A percentile compares a stretch with the other conserved stretches of the same genome.
Evolutionary conservation across 2,329 filamentous ascomycete genomes (phyloP).

Genomic region (Dothidotthia symphoricarpi): DNA sequence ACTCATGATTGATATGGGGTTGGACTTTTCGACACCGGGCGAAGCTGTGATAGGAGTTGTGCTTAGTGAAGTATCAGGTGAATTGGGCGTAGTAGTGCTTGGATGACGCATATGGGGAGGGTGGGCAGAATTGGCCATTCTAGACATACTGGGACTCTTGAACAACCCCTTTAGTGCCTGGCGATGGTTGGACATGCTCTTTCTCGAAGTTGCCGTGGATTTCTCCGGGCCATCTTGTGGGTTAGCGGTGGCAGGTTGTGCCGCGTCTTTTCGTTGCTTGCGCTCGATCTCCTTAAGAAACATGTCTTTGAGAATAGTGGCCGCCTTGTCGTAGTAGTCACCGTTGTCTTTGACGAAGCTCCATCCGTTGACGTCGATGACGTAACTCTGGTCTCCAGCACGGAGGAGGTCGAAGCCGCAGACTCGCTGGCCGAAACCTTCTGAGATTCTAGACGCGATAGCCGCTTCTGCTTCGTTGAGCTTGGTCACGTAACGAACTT

Average conservation of each 20-base stretch:
- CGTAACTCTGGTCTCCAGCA: slow-evolving; percentile 85
- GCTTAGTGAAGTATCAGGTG: slow-evolving; percentile 48
- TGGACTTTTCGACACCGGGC: slow-evolving; percentile 44
- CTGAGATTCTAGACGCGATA: slow-evolving; percentile 86
- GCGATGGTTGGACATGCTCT: slow-evolving; percentile 41
- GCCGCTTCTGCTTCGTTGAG: slow-evolving; percentile 76
- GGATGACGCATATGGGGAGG: slow-evolving; percentile 43
- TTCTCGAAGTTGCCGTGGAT: slow-evolving; percentile 22
- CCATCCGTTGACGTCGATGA: slow-evolving; percentile 99
- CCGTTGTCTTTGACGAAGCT: slow-evolving; percentile 99
- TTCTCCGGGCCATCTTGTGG: slow-evolving; percentile 21
- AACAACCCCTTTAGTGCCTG: slow-evolving; percentile 58
- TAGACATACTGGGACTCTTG: slow-evolving; percentile 64
- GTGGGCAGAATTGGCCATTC: slow-evolving; percentile 48
- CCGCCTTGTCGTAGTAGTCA: slow-evolving; percentile 92
- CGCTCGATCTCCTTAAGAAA: slow-evolving; percentile 78
- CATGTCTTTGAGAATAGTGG: slow-evolving; percentile 80
- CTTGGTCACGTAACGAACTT: slow-evolving; percentile 90
- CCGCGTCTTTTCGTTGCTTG: slow-evolving; percentile 48
- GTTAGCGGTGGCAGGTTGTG: slow-evolving; percentile 42
- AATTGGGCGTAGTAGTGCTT: slow-evolving; percentile 39
- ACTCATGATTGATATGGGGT: slow-evolving; percentile 18
- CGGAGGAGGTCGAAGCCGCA: slow-evolving; percentile 94
- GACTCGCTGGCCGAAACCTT: slow-evolving; percentile 88
- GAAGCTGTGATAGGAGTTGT: slow-evolving; percentile 47